phyloP scores from a whole-genome alignment of 192 early-diverging fungal genomes.

The Anaeromyces robustus region DNA sequence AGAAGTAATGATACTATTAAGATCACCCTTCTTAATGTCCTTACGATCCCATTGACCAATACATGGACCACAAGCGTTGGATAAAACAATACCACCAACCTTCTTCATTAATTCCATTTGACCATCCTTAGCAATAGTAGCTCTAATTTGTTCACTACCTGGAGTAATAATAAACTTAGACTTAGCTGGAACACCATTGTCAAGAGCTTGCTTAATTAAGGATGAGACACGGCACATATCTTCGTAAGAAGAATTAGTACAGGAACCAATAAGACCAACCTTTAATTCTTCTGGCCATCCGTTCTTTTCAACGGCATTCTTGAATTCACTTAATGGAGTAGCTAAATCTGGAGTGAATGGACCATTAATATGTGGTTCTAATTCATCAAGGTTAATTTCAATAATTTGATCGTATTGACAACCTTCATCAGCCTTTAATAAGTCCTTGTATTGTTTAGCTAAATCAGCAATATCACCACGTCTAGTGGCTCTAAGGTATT shows the following conservation, averaged over 20 bases:
- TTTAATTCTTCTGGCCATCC: slow-evolving; percentile 77
- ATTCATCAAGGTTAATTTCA: slow-evolving; percentile 80
- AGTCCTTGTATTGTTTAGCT: slow-evolving; percentile 69
- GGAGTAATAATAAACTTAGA: slow-evolving; percentile 81
- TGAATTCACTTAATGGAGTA: slow-evolving; percentile 85
- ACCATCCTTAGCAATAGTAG: slow-evolving; percentile 87
- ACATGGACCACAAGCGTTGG: slow-evolving; percentile 97
- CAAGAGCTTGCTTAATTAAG: slow-evolving; percentile 67
- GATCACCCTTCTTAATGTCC: slow-evolving; percentile 88
- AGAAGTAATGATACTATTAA: slow-evolving; percentile 96
- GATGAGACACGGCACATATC: slow-evolving; percentile 89
- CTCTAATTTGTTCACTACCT: slow-evolving; percentile 93
- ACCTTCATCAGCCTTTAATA: slow-evolving; percentile 73
- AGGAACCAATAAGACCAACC: slow-evolving; percentile 89
- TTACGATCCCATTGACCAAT: slow-evolving; percentile 98
- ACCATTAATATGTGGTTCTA: slow-evolving; percentile 95
- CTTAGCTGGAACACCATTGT: slow-evolving; percentile 66
- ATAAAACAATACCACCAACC: slow-evolving; percentile 75
- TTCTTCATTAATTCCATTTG: slow-evolving; percentile 56
- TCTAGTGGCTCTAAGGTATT: slow-evolving; percentile 76
- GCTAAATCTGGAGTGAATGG: slow-evolving; percentile 90
- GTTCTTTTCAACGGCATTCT: slow-evolving; percentile 67
- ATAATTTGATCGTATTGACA: slow-evolving; percentile 84
- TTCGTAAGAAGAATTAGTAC: slow-evolving; percentile 98
- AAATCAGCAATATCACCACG: slow-evolving; percentile 63